These are phyloP conservation scores for Ophiosphaerella herpotricha DNA, from an alignment of 2,329 filamentous ascomycete genomes.

Conservation along the genomic window DNA sequence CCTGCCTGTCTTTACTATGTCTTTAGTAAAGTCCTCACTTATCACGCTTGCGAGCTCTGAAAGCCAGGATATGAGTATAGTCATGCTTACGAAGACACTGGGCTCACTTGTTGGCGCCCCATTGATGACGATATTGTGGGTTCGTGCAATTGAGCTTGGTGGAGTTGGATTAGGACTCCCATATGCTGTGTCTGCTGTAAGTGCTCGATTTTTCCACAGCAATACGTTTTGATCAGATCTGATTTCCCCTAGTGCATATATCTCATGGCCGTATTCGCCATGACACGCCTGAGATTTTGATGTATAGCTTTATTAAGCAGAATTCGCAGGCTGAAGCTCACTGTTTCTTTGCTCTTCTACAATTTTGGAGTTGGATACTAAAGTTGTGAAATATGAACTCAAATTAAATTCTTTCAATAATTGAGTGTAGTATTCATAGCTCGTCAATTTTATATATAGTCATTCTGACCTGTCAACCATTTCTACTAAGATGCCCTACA, in stretches of 20 bases:
- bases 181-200: conserved; percentile 42
- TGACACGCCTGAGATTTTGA: conserved; percentile 7
- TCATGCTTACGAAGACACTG: conserved; percentile 44
- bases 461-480: too few species aligned
- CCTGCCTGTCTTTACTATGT: conserved; percentile 46
- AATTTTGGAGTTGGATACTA: too few species aligned
- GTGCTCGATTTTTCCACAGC: conserved; percentile 5
- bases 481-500: too few species aligned
- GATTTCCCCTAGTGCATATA: conserved; percentile 13
- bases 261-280: conserved; percentile 6
- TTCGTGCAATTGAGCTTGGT: conserved; percentile 41
- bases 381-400: too few species aligned
- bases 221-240: background rate
- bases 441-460: too few species aligned
- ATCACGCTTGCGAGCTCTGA: conserved; percentile 33
- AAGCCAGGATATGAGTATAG: conserved; percentile 44
- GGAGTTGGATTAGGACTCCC: conserved; percentile 39
- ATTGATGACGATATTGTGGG: conserved; percentile 44
- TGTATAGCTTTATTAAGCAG: too few species aligned
- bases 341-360: too few species aligned
- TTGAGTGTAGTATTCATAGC: too few species aligned
- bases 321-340: too few species aligned
- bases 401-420: too few species aligned
- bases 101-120: conserved; percentile 44
- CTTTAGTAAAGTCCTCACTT: conserved; percentile 41